These are phyloP conservation scores for Pseudocercospora crystallina DNA, from an alignment of 2,329 filamentous ascomycete species.

Conservation along the genomic window DNA sequence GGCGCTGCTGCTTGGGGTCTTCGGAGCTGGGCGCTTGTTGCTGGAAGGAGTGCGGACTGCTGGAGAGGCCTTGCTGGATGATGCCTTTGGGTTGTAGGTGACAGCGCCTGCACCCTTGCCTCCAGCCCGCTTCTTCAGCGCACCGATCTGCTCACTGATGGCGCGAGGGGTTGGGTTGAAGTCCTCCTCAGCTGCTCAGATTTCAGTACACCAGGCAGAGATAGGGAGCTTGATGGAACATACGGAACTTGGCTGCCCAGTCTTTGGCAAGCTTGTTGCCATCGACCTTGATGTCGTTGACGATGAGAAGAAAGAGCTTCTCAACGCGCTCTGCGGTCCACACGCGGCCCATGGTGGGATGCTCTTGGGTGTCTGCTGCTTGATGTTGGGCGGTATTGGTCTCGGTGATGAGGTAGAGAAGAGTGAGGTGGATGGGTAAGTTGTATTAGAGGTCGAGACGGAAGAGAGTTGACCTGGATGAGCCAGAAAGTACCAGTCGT, in stretches of 20 bases:
- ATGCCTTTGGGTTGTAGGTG: neutral
- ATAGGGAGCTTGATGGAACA: neutral
- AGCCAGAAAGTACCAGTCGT: no score
- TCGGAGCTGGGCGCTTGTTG: slow-evolving; percentile 11
- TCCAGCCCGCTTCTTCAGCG: slow-evolving; percentile 13
- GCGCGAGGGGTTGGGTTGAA: slow-evolving; percentile 20
- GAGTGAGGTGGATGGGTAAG: no score
- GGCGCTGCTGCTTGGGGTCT: slow-evolving; percentile 17
- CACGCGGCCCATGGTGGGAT: neutral
- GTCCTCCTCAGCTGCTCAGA: slow-evolving; percentile 14
- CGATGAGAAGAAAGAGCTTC: slow-evolving; percentile 26
- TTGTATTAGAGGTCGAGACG: no score
- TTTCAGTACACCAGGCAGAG: slow-evolving; percentile 4
- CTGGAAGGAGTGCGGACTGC: slow-evolving; percentile 1
- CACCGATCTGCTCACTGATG: slow-evolving; percentile 24
- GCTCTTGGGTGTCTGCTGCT: slow-evolving; percentile 19
- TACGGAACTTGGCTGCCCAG: slow-evolving; percentile 22
- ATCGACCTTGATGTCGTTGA: slow-evolving; percentile 22
- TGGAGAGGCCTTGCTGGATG: no score
- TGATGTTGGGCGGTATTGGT: neutral
- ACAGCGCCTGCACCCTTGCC: slow-evolving; percentile 9
- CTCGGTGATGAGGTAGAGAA: neutral
- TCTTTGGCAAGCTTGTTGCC: slow-evolving; percentile 10
- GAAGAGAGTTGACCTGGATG: no score
- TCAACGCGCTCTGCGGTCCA: slow-evolving; percentile 28